A percentile compares a stretch with the other conserved stretches of the same genome.
These are phyloP conservation scores for Eucalyptus leucophloia DNA, from an alignment of 345 rosid species.

Conservation along the genomic window DNA sequence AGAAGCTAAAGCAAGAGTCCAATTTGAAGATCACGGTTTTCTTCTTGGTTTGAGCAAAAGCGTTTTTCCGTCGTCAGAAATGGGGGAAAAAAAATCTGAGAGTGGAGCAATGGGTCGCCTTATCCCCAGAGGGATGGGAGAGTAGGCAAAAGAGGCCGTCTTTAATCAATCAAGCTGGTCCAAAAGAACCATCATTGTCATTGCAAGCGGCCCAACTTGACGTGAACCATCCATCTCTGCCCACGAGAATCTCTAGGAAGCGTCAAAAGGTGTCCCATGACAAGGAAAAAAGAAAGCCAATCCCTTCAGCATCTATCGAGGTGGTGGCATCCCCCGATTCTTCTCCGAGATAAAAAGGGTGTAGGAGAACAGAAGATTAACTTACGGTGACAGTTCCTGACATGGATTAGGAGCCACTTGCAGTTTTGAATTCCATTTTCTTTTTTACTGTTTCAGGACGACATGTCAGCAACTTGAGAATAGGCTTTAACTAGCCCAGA, in stretches of 20 bases:
- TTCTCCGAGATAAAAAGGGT: not conserved
- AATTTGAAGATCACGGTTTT: not conserved
- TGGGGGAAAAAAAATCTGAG: not conserved
- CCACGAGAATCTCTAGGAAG: not conserved
- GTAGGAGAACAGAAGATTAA: not conserved
- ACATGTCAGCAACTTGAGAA: not conserved
- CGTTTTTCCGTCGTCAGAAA: not conserved
- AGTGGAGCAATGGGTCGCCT: not conserved
- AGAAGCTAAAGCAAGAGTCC: not conserved
- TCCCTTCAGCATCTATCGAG: not conserved
- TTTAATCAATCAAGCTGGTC: not conserved
- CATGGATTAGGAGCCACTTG: not conserved
- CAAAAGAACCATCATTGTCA: not conserved
- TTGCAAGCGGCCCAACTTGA: not conserved
- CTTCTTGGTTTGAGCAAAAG: not conserved
- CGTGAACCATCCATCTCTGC: not conserved
- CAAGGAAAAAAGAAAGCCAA: not conserved
- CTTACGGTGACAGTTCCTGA: not conserved
- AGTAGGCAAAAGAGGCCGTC: not conserved
- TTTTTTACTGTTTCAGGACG: not conserved
- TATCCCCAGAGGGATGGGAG: not conserved
- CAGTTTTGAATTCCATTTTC: not conserved
- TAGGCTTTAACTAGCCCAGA: not conserved
- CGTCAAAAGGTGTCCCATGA: not conserved
- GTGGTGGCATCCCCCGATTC: not conserved